Percentiles rank a stretch among this genome's conserved stretches.
These are phyloP conservation scores for Magnolia officinalis DNA, from an alignment of 164 flowering plant species.

Conservation along the genomic window DNA sequence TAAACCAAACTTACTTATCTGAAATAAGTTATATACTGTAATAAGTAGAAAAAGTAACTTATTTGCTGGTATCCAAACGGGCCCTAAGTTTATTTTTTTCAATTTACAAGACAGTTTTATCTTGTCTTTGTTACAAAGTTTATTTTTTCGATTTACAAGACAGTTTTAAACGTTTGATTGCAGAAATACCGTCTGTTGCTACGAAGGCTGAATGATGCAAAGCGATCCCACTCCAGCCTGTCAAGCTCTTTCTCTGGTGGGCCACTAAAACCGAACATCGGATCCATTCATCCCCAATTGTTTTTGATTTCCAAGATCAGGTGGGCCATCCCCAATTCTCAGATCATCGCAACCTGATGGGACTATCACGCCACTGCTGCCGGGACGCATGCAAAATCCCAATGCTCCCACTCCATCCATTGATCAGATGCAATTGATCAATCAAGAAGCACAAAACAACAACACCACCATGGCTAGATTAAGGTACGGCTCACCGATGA, in stretches of 20 bases:
- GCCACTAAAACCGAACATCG: not conserved
- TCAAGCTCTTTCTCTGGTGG: not conserved
- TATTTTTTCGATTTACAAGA: not conserved
- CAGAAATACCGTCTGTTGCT: conserved; percentile 8
- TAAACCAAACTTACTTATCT: no score
- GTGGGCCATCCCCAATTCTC: not conserved
- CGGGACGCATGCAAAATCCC: not conserved
- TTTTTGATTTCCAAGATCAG: not conserved
- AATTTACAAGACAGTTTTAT: no score
- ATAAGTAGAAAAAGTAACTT: no score
- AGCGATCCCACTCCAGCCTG: not conserved
- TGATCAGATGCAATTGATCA: not conserved
- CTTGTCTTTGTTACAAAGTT: no score
- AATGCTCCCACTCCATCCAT: not conserved
- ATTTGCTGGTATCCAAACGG: no score
- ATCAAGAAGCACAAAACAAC: not conserved
- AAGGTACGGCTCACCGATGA: not conserved
- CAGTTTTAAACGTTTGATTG: not conserved
- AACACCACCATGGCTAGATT: not conserved
- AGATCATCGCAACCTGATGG: not conserved
- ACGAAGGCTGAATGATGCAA: not conserved
- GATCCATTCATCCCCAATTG: not conserved
- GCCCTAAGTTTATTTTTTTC: no score
- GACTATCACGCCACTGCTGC: not conserved
- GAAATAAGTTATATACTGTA: no score